phyloP scores from a whole-genome alignment of 768 basidiomycete genomes.

The Psilocybe subaeruginosa region DNA sequence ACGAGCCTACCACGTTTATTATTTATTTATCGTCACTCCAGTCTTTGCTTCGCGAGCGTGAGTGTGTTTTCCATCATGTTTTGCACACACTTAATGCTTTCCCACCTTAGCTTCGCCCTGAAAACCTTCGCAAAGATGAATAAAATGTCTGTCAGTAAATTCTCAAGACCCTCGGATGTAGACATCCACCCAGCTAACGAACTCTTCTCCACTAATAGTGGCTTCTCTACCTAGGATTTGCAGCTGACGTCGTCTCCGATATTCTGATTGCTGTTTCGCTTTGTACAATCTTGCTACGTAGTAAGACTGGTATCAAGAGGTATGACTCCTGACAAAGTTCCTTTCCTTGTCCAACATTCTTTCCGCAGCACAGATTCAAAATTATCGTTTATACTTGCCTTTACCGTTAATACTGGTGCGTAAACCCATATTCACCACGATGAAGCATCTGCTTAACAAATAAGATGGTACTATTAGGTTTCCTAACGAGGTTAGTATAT shows the following conservation, averaged over 20 bases:
- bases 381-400: constrained; percentile 18
- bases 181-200: not conserved
- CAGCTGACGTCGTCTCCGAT: constrained; percentile 15
- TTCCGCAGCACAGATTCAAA: constrained; percentile 18
- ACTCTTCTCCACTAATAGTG: not conserved
- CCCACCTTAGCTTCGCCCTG: constrained; percentile 3
- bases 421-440: not conserved
- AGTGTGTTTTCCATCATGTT: not conserved
- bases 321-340: not conserved
- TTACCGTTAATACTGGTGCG: constrained; percentile 19
- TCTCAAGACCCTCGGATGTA: not conserved
- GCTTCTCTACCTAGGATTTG: constrained; percentile 18
- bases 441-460: not conserved
- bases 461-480: constrained; percentile 1
- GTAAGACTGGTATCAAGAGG: constrained; percentile 20
- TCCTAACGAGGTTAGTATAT: constrained; percentile 18
- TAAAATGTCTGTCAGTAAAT: constrained; percentile 7
- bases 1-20: not conserved
- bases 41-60: constrained; percentile 9
- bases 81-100: not conserved
- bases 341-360: not conserved
- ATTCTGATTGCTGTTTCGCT: constrained; percentile 19
- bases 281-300: constrained; percentile 16
- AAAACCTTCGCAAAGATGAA: constrained; percentile 10
- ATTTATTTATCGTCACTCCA: not conserved